Evolutionary conservation across 768 basidiomycete genomes (phyloP), one percentile per base, ranked within the genome.

Genomic region (Dacryopinax spathularia): DNA sequence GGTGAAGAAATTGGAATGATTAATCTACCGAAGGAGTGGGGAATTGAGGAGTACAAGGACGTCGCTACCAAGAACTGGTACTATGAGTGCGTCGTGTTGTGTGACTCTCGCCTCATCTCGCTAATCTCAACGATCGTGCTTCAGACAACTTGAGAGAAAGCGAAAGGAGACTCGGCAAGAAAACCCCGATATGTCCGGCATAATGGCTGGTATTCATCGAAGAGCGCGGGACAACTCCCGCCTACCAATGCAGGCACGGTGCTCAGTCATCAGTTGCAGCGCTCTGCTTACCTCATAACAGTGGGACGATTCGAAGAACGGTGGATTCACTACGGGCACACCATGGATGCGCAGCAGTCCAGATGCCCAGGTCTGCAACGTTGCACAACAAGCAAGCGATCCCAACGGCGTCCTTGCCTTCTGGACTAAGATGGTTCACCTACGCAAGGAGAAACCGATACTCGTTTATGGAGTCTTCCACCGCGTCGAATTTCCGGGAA

Each of bases 331-430:
- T 13, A 77, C 79, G 2, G 82, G 81, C 2, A 78, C 71, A 1
- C 86, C 87, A 0, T 89, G 86, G 87, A 88, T 88, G 85, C 77
- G 84, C 27, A 80, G 84, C 7, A 84, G 86, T 68, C 84, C 85
- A 36, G 85, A 88, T 67, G 85, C 82, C 69, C 62, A 44, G 25
- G 67, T 72, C 1, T 86, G 83, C 79, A 88, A 87, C 67, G 84
- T 76, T 18, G 76, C 68, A 0, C 71, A 69, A 13, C 82, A 88
- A 71, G 35, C 76, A 15, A 65, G 68, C 0, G 81, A 87, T 64
- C 67, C 73, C 0, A 66, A 75, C 20, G 85, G 83, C 68, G 83
- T 86, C 1, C 76, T 75, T 56, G 68, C 75, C 2, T 89, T 88
- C 71, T 89, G 82, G 79, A 83, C 82, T 69, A 71, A 73, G 20